Evolutionary conservation across 176 grass and related monocot genomes (phyloP), one percentile per base, ranked within the genome.

Genomic region (Eleusine indica): DNA sequence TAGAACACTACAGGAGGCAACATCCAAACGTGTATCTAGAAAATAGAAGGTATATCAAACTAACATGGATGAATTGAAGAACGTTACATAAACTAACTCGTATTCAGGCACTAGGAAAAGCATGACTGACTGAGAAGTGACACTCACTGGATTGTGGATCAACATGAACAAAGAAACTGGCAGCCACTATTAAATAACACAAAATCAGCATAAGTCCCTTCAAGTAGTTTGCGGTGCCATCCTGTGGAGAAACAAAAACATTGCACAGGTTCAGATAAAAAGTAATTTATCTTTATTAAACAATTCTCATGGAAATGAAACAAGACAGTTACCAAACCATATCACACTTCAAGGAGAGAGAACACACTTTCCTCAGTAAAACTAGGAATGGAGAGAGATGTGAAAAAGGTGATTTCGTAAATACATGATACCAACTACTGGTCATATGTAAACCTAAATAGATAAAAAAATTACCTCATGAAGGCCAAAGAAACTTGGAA

Each of bases 151-250:
- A 70, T 82, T 82, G 54, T 22, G 93, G 93, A 75, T 95, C 90
- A 78, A 95, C 88, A 37, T 95, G 93, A 86, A 95, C 90, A 75
- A 92, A 95, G 68, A 95, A 95, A 73, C 93, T 92, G 22, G 93
- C 93, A 66, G 93, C 93, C 58, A 95, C 93, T 90, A 95, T 95
- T 46, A 95, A 80, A 79, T 95, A 95, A 44, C 90, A 95, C 30
- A 95, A 57, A 52, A 95, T 88, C 82, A 95, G 86, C 93, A 95
- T 95, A 49, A 95, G 82, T 40, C 93, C 93, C 89, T 95, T 95
- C 57, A 95, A 58, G 76, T 95, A 95, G 83, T 95, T 95, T 3
- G 90, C 85, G 2, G 80, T 82, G 42, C 93, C 93, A 80, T 95
- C 93, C 93, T 95, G 86, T 46, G 44, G 62, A 63, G 15, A 29